phyloP scores from a whole-genome alignment of 169 alveolate species.

The Babesia caballi region DNA sequence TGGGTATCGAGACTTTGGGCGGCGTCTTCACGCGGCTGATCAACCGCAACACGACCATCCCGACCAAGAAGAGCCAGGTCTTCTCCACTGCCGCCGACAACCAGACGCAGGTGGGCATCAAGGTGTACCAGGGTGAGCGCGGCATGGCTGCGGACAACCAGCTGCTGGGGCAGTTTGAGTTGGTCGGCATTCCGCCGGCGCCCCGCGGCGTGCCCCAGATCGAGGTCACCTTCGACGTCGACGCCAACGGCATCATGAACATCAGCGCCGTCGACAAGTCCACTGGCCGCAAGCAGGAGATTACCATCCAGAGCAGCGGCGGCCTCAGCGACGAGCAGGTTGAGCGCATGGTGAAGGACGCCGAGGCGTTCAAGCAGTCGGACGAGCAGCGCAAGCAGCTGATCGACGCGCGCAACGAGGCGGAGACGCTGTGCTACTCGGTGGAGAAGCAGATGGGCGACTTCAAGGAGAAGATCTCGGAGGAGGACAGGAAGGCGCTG shows the following conservation, averaged over 20 bases:
- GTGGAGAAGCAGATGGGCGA: constrained; percentile 87
- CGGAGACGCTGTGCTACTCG: constrained; percentile 86
- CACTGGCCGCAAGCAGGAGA: constrained; percentile 93
- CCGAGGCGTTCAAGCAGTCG: constrained; percentile 90
- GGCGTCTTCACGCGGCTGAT: constrained; percentile 96
- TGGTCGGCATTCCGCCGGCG: constrained; percentile 97
- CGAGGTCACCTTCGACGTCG: constrained; percentile 96
- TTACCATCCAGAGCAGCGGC: constrained; percentile 95
- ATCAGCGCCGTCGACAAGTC: constrained; percentile 96
- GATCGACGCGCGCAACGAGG: constrained; percentile 92
- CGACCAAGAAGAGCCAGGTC: constrained; percentile 96
- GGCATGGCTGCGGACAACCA: constrained; percentile 97
- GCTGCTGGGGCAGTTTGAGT: constrained; percentile 95
- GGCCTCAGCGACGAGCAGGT: constrained; percentile 90
- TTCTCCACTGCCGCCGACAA: constrained; percentile 98
- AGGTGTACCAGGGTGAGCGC: constrained; percentile 99
- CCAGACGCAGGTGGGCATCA: constrained; percentile 96
- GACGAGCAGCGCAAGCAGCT: constrained; percentile 91
- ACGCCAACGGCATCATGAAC: constrained; percentile 97
- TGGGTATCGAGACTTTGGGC: constrained; percentile 97
- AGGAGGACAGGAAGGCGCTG: constrained; percentile 81
- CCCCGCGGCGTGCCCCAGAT: constrained; percentile 96
- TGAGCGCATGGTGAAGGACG: constrained; percentile 96
- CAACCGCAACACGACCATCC: constrained; percentile 97
- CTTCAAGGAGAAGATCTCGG: constrained; percentile 85